Conservation (phyloP, 257 asterid genomes). For the Ilex asprella region DNA sequence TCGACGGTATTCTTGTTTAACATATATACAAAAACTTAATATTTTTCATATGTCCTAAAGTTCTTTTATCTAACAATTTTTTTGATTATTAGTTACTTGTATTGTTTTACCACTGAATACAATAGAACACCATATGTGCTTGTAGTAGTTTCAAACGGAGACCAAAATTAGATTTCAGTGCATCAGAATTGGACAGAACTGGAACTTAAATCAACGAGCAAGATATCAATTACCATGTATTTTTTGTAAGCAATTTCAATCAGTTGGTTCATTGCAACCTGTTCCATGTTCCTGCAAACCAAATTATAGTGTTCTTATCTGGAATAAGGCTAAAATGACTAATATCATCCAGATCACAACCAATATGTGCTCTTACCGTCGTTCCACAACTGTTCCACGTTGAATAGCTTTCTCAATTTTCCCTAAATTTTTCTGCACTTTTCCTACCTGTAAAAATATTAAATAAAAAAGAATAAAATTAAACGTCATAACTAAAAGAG, state of each 20-base stretch:
- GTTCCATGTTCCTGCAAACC: constrained; percentile 16
- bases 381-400: constrained; percentile 8
- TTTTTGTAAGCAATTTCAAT: constrained; percentile 7
- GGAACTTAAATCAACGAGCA: too few species aligned
- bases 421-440: constrained; percentile 1
- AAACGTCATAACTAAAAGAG: not conserved
- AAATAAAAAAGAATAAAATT: not conserved
- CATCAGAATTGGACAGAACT: too few species aligned
- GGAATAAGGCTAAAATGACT: not conserved
- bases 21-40: too few species aligned
- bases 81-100: too few species aligned
- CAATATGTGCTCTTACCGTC: constrained; percentile 8
- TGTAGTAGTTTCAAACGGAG: too few species aligned
- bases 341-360: not conserved
- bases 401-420: constrained; percentile 13
- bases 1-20: too few species aligned
- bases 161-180: too few species aligned
- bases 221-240: constrained; percentile 2
- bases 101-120: too few species aligned
- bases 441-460: constrained; percentile 2
- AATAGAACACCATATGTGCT: too few species aligned
- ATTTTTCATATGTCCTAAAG: too few species aligned
- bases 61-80: too few species aligned
- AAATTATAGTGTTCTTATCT: constrained; percentile 1
- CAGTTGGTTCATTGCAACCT: constrained; percentile 12